A percentile compares a stretch with the other conserved stretches of the same genome.
Conservation (phyloP, 176 grass and related monocot genomes). For the Leersia perrieri region DNA sequence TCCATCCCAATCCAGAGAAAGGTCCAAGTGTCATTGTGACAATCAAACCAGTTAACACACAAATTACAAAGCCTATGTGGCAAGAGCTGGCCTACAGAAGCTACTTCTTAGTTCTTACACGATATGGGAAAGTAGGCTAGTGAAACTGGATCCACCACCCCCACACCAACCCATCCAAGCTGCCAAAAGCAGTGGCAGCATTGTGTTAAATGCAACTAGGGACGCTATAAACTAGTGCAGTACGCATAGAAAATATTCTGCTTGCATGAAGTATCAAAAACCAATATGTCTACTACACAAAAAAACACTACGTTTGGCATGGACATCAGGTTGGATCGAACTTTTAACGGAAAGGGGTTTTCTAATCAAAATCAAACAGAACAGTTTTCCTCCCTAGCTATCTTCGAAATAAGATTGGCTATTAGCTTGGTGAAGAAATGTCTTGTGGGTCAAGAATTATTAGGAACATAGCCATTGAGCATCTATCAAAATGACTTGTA, state of each 20-base stretch:
- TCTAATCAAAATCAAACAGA: slow-evolving; percentile 11
- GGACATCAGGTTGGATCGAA: background rate
- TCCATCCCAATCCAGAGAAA: slow-evolving; percentile 23
- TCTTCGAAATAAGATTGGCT: background rate
- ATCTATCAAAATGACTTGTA: background rate
- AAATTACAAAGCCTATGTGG: background rate
- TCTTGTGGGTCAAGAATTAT: background rate
- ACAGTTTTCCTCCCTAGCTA: background rate
- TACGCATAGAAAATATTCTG: background rate
- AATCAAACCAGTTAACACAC: background rate
- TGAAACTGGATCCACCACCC: background rate
- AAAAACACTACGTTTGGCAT: background rate
- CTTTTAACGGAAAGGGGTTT: background rate
- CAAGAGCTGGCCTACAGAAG: slow-evolving; percentile 19
- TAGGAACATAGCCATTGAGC: background rate
- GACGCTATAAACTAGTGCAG: background rate
- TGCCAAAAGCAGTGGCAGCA: background rate
- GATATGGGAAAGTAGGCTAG: background rate
- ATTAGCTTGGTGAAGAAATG: background rate
- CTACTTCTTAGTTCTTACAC: background rate
- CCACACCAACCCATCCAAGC: background rate
- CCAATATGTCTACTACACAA: background rate
- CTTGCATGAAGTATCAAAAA: background rate
- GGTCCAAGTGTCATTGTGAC: background rate
- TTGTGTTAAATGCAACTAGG: background rate